Evolutionary conservation across 1,139 yeast genomes (phyloP), one percentile per base, ranked within the genome.

Genomic region (Kurtzmaniella quercitrusa): DNA sequence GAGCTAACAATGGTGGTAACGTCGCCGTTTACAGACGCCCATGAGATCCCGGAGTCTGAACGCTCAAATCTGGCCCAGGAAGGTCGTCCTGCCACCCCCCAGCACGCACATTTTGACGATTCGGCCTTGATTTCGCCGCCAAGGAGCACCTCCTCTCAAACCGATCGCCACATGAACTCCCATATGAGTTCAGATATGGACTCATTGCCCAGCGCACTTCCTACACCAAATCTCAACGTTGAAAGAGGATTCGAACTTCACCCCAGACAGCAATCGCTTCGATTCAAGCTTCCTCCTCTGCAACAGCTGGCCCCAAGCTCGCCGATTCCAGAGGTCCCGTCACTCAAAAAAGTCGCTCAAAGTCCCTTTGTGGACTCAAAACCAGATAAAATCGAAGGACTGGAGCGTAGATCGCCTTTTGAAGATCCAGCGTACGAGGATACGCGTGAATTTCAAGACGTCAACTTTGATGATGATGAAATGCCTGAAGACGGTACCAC

Each of bases 141-240:
- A 3, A 18, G 26, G 20, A 38, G 44, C 4, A 33, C 38, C 5
- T 33, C 43, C n/a, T 30, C 39, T 18, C 14, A 12, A 4, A 42
- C 38, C 14, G 41, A 36, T 18, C 41, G 28, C 39, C 42, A 38
- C 26, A 22, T 19, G 17, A 5, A 30, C 37, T 33, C 36, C 14
- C 18, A 5, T 18, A 14, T 33, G 12, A 33, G 36, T 34, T 19
- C 26, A 19, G 45, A 42, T 23, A 3, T 26, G 12, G 45, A 42
- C 8, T 40, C 42, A 5, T 39, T 39, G 21, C 38, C 45, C 44
- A 43, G 52, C 42, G 61, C 55, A 15, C 38, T 58, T 39, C 67
- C 69, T 1, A 65, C 68, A 1, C 69, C 68, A 12, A 60, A 57
- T 33, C 34, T 64, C 16, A 53, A 54, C 23, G 47, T 51, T 3